Evolutionary conservation across 495 filamentous ascomycete genomes (phyloP), one percentile per base, ranked within the genome.

Genomic region (Penicillium daleae): DNA sequence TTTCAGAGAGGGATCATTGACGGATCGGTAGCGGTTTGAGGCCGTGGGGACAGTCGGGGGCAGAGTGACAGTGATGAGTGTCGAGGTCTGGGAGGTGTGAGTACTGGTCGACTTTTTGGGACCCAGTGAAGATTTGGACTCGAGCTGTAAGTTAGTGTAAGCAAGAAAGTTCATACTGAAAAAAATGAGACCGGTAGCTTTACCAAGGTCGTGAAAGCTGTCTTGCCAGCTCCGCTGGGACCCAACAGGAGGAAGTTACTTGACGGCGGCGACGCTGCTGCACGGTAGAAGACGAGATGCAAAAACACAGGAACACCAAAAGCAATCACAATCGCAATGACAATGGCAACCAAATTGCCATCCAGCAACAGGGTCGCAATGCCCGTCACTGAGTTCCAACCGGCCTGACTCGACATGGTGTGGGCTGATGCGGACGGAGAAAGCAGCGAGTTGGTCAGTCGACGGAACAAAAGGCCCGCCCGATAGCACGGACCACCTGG

Each of bases 171-270:
- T 3, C 8, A 10, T 5, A 17, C n/a, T 13, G 12, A 27, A 7
- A 22, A 26, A 46, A 12, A 9, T 26, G 31, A 19, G 31, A 51
- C 24, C 7, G 6, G 33, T 0, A 7, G 49, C 65, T 81, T 59
- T 81, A 91, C 90, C 64, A 93, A 78, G n/a, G 92, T 92, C 10
- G 93, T 78, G 32, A 99, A 84, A 50, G 91, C 83, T 6, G 95
- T 98, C 75, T 99, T 99, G 65, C 95, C 95, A 53, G 88, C 83
- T 60, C 89, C 91, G 31, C 87, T 87, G 7, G 94, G 95, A 5
- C 95, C 95, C 52, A 94, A 70, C 17, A 99, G 86, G 3, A 98
- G 79, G 74, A 98, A 92, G 6, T 89, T 90, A 31, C 93, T 92
- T 5, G 92, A 85, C 10, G 81, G 83, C 26, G 84, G 86, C 56